Evolutionary conservation across 2,329 filamentous ascomycete genomes (phyloP).

Genomic region (Tolypocladium amazonense): DNA sequence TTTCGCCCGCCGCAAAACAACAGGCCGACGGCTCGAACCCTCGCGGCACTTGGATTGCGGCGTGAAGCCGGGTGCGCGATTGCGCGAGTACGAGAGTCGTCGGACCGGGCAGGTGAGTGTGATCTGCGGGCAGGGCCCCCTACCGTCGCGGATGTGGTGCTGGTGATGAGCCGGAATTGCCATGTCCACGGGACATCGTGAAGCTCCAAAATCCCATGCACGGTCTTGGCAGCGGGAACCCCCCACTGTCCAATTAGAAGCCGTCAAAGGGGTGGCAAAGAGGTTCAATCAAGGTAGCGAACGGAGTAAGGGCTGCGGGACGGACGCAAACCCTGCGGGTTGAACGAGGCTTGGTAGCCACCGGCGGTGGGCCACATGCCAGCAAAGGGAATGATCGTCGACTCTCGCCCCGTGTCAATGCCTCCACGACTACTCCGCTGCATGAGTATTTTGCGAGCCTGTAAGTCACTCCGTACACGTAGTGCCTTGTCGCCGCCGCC

Average conservation of each 20-base stretch:
- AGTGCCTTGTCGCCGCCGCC: background rate
- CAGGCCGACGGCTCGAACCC: background rate
- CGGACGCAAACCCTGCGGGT: background rate
- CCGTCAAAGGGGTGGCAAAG: background rate
- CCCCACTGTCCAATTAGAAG: background rate
- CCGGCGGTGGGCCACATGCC: background rate
- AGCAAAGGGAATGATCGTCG: background rate
- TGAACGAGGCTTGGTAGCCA: background rate
- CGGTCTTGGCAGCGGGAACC: background rate
- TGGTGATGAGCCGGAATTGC: background rate
- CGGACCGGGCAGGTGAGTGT: background rate
- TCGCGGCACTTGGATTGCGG: background rate
- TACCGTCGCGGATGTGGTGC: background rate
- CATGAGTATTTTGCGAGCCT: background rate
- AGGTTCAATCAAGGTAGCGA: background rate
- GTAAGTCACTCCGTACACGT: too few relatives aligned
- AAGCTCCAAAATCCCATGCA: slow-evolving; percentile 4
- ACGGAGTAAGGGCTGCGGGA: background rate
- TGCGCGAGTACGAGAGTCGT: background rate
- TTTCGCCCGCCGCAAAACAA: background rate
- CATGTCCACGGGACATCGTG: background rate
- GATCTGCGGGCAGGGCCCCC: background rate
- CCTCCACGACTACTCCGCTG: background rate
- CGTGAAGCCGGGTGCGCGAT: background rate
- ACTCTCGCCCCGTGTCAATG: background rate